Base-by-base conservation (phyloP, 805 yeast genomes). In the Teunomyces aglyptinius region DNA sequence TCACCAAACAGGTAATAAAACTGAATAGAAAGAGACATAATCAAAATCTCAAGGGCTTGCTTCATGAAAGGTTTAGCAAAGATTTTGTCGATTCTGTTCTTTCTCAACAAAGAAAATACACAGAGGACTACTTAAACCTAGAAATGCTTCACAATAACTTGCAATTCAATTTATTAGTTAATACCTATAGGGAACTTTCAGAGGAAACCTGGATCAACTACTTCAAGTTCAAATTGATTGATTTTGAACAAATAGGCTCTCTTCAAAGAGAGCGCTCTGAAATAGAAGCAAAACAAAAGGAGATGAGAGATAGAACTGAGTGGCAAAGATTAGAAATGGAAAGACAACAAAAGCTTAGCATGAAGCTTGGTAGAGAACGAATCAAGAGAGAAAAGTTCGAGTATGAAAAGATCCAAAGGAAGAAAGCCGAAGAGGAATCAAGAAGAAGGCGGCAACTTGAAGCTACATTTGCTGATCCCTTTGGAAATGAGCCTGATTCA, bases 61-160 rank as follows among this genome's bases (percentile, higher is more conserved):
- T 64, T 8, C 70, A 67, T 46, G 74, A 70, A 6, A 56, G 52
- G 41, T 71, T 61, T 50, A 56, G 60, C 43, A 59, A 62, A 38
- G 56, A 59, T 5, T 60, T 63, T 43, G 65, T 69, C 18, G 69
- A 69, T 36, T 48, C 60, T 11, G 52, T 63, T 3, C 43, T 70
- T 5, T 56, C 57, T 7, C 49, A 56, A 8, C 73, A 70, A 51
- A 53, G 70, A 27, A 49, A 51, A 11, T 57, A 55, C 45, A 61
- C 61, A 5, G 73, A 68, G 50, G 77, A 72, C 50, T 65, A 56
- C 47, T 53, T 57, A 15, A 72, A 72, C 47, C 45, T 72, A 46
- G 77, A 72, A 54, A 69, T 72, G 71, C 53, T 72, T n/a, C 77
- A 72, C 49, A 71, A 69, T 48, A 68, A 65, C 43, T 59, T 66